A percentile compares a stretch with the other conserved stretches of the same genome.
Conservation (phyloP, 495 filamentous ascomycete genomes). For the Penicillium cosmopolitanum region DNA sequence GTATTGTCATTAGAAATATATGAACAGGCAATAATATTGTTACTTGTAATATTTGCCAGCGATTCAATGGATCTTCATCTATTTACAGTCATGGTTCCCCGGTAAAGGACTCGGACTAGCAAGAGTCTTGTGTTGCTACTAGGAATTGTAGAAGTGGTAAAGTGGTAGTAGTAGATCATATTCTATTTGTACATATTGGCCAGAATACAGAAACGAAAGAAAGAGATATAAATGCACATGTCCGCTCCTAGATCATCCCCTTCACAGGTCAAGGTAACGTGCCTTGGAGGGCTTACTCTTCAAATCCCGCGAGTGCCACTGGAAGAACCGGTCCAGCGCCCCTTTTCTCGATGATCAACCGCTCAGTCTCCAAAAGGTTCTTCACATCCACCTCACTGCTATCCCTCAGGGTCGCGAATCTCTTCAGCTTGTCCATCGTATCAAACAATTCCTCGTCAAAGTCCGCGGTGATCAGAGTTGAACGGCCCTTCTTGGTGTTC, state of each 20-base stretch:
- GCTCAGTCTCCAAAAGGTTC: conserved; percentile 81
- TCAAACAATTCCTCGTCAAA: conserved; percentile 44
- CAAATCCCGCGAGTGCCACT: conserved; percentile 76
- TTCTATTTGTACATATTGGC: conserved; percentile 45
- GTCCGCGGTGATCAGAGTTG: conserved; percentile 72
- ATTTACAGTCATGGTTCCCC: too few relatives aligned
- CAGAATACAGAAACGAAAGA: conserved; percentile 27
- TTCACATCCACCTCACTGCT: conserved; percentile 87
- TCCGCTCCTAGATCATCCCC: conserved; percentile 7
- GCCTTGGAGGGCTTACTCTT: conserved; percentile 37
- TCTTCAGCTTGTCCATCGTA: conserved; percentile 58
- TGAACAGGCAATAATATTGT: too few relatives aligned
- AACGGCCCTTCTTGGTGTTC: conserved; percentile 70
- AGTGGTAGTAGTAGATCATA: conserved; percentile 14
- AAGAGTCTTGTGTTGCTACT: too few relatives aligned
- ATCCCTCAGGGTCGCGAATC: conserved; percentile 68
- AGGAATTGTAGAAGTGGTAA: too few relatives aligned
- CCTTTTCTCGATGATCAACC: conserved; percentile 82
- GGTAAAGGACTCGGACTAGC: too few relatives aligned
- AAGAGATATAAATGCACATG: conserved; percentile 17
- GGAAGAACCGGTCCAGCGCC: conserved; percentile 76
- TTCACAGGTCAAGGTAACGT: conserved; percentile 29
- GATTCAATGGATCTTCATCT: too few relatives aligned
- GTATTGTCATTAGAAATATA: too few relatives aligned
- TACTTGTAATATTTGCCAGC: too few relatives aligned